A percentile compares a stretch with the other conserved stretches of the same genome.
Conservation (phyloP, 495 filamentous ascomycete species). For the Tuber brumale region DNA sequence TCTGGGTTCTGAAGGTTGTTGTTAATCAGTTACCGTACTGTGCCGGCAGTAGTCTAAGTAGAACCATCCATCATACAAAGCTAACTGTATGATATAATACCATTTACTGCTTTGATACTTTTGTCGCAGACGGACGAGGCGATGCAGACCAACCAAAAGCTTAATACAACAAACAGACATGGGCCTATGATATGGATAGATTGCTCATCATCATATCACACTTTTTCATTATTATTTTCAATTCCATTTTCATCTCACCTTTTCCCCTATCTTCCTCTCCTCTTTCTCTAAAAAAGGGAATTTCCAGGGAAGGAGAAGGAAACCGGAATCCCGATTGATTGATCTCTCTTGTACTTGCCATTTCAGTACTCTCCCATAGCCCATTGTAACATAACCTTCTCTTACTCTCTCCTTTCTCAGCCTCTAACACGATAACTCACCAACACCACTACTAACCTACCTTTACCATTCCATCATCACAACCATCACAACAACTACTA, state of each 20-base stretch:
- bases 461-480: background rate
- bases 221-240: too few relatives aligned
- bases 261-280: background rate
- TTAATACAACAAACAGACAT: background rate
- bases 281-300: background rate
- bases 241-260: background rate
- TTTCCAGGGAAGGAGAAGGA: background rate
- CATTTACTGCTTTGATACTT: background rate
- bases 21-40: background rate
- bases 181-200: background rate
- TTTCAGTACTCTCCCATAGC: background rate
- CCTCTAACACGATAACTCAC: background rate
- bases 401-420: background rate
- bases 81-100: background rate
- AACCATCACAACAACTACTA: background rate
- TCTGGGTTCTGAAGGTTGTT: background rate
- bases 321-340: background rate
- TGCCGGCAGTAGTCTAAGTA: background rate
- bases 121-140: background rate
- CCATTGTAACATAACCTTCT: background rate
- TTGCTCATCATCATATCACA: background rate
- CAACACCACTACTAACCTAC: background rate
- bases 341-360: background rate
- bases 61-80: background rate
- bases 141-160: background rate